These are phyloP conservation scores for Talaromyces proteolyticus DNA, from an alignment of 495 filamentous ascomycete genomes.

Conservation along the genomic window DNA sequence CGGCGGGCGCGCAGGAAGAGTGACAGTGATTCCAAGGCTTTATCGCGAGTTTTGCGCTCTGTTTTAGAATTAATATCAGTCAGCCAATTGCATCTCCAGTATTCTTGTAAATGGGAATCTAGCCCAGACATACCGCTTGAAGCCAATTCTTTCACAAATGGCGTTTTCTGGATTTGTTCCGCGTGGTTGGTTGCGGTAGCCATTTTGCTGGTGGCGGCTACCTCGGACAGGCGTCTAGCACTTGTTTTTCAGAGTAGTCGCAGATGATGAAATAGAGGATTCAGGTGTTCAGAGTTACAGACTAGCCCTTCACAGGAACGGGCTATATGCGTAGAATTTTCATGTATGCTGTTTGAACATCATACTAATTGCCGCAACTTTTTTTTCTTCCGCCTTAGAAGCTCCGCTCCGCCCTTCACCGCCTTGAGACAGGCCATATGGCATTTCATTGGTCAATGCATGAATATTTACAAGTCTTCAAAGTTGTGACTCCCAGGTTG, in stretches of 20 bases:
- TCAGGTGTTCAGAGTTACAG: too few species aligned
- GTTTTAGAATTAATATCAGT: constrained; percentile 1
- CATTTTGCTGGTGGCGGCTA: too few species aligned
- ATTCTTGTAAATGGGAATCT: not conserved
- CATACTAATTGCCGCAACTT: not conserved
- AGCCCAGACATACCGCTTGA: constrained; percentile 56
- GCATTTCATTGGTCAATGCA: not conserved
- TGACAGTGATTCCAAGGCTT: constrained; percentile 71
- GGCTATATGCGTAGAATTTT: too few species aligned
- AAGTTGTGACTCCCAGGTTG: too few species aligned
- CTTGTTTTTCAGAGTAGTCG: not conserved
- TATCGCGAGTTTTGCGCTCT: constrained; percentile 80
- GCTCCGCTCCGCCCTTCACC: not conserved
- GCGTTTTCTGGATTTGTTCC: constrained; percentile 52
- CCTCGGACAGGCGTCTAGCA: not conserved
- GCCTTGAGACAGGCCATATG: not conserved
- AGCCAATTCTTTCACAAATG: constrained; percentile 70
- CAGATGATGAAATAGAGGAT: not conserved
- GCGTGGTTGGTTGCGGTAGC: constrained; percentile 9
- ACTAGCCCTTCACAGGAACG: too few species aligned
- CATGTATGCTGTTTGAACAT: too few species aligned
- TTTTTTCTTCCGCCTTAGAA: not conserved
- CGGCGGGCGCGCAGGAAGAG: constrained; percentile 67
- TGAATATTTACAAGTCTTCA: too few species aligned
- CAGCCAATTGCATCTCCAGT: too few species aligned